Percentiles rank a stretch among this genome's conserved stretches.
These are phyloP conservation scores for Tulasnella sp. DNA, from an alignment of 768 basidiomycete species.

Conservation along the genomic window DNA sequence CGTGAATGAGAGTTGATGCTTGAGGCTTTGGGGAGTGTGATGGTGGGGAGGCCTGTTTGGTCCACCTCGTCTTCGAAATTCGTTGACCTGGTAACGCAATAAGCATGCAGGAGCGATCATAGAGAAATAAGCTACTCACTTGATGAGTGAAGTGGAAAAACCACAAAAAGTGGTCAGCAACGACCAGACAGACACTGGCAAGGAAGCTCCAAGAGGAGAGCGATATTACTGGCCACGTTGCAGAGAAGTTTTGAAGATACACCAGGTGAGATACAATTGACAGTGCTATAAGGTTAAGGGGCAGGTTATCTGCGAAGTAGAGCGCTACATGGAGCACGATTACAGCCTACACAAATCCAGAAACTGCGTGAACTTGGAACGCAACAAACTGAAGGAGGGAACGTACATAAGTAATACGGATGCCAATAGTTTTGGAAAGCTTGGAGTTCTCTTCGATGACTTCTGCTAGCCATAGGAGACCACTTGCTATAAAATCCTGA, in stretches of 20 bases:
- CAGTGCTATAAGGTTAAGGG: conserved; percentile 58
- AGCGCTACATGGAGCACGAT: conserved; percentile 66
- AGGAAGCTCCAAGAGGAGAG: conserved; percentile 76
- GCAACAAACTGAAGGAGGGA: not conserved
- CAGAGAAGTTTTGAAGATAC: conserved; percentile 87
- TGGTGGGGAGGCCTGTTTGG: conserved; percentile 12
- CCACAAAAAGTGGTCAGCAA: conserved; percentile 89
- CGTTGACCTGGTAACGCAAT: not conserved
- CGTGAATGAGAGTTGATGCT: conserved; percentile 19
- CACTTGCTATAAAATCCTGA: conserved; percentile 61
- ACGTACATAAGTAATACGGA: conserved; percentile 75
- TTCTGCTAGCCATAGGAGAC: conserved; percentile 85
- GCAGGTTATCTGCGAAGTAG: conserved; percentile 67
- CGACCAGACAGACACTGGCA: conserved; percentile 69
- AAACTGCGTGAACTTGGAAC: conserved; percentile 5
- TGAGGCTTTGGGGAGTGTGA: conserved; percentile 3
- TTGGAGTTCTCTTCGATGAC: conserved; percentile 88
- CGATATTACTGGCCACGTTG: conserved; percentile 84
- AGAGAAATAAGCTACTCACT: not conserved
- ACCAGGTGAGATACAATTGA: conserved; percentile 74
- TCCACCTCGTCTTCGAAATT: conserved; percentile 5
- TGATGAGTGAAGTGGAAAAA: conserved; percentile 77
- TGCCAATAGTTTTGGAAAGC: conserved; percentile 67
- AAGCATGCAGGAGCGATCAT: not conserved
- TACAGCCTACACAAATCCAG: conserved; percentile 41